Conservation (phyloP, 305 asterid genomes). For the Fraxinus velutina region DNA sequence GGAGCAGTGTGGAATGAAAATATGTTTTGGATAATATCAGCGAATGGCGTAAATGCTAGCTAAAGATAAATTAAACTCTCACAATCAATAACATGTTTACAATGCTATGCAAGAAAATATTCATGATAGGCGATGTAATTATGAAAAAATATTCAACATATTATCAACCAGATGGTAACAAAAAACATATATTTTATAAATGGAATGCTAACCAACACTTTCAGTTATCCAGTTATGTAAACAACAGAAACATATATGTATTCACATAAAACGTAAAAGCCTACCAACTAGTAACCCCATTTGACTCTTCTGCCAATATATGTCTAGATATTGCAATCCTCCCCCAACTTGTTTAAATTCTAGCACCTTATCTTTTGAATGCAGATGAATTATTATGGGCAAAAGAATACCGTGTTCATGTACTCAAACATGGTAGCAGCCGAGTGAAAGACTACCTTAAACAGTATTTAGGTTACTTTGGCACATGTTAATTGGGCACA, state of each 20-base stretch:
- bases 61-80: not conserved
- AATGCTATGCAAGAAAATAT: not conserved
- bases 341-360: not conserved
- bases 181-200: not conserved
- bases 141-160: not conserved
- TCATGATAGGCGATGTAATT: not conserved
- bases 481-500: conserved; percentile 58
- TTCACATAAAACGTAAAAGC: not conserved
- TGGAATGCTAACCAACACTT: not conserved
- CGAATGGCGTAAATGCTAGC: not conserved
- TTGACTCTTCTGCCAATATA: not conserved
- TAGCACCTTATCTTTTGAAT: not conserved
- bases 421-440: conserved; percentile 31
- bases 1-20: not conserved
- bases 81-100: not conserved
- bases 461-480: conserved; percentile 39
- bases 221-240: not conserved
- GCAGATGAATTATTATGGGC: not conserved
- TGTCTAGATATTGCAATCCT: not conserved
- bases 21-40: not conserved
- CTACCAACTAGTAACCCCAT: not conserved
- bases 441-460: conserved; percentile 44
- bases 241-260: not conserved
- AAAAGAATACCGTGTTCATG: conserved; percentile 14
- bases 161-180: not conserved